phyloP scores from a whole-genome alignment of 202 grass and related monocot genomes.

The Bolboschoenoplectus hybrid region DNA sequence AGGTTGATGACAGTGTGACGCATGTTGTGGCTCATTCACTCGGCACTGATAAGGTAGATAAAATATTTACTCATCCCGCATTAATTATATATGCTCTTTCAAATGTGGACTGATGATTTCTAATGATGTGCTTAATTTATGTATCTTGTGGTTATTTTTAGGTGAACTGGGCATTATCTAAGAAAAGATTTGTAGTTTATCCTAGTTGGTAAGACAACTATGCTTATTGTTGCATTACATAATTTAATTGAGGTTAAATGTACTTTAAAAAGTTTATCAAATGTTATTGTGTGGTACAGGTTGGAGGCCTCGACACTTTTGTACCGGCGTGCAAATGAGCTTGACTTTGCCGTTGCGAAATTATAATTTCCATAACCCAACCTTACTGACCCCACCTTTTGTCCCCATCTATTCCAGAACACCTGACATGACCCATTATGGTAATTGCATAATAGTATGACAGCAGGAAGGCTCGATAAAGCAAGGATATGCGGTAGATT shows the following conservation, averaged over 20 bases:
- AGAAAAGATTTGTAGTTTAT: slow-evolving; percentile 84
- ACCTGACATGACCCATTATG: slow-evolving; percentile 32
- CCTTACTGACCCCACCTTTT: not conserved
- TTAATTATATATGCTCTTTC: not conserved
- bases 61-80: not conserved
- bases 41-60: slow-evolving; percentile 80
- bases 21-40: slow-evolving; percentile 96
- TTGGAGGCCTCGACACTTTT: slow-evolving; percentile 92
- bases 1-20: slow-evolving; percentile 79
- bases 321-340: slow-evolving; percentile 75
- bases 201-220: slow-evolving; percentile 83
- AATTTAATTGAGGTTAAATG: not conserved
- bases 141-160: slow-evolving; percentile 32
- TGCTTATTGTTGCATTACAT: slow-evolving; percentile 26
- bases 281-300: slow-evolving; percentile 57
- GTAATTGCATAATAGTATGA: not conserved
- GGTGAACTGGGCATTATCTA: slow-evolving; percentile 94
- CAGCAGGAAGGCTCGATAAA: slow-evolving; percentile 22
- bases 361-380: slow-evolving; percentile 27
- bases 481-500: not conserved
- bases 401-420: slow-evolving; percentile 35
- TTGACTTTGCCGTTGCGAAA: slow-evolving; percentile 73
- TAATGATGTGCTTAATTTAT: not conserved
- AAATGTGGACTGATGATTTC: not conserved
- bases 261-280: not conserved